Conservation (phyloP, 2,329 filamentous ascomycete genomes). For the Aspergillus sp. region DNA sequence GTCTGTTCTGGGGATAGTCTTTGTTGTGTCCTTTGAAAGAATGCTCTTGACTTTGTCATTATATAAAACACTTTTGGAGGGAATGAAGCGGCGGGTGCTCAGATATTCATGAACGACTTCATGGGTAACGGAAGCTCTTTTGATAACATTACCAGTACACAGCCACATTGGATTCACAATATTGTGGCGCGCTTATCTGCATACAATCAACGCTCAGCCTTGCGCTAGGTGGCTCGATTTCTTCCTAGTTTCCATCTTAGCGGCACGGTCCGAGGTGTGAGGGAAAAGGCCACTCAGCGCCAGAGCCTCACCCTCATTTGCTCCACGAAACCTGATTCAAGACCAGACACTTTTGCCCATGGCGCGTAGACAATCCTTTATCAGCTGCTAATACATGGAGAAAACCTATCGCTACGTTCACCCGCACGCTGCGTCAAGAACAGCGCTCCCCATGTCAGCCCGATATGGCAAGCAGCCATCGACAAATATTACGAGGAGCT, state of each 20-base stretch:
- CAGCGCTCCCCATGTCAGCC: not conserved
- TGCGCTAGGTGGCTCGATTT: not conserved
- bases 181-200: not conserved
- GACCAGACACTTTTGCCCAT: too few species aligned
- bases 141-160: not conserved
- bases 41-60: too few species aligned
- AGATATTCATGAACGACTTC: too few species aligned
- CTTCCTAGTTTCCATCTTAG: not conserved
- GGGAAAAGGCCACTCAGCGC: not conserved
- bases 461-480: slow-evolving; percentile 3
- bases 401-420: too few species aligned
- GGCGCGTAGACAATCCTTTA: too few species aligned
- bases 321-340: not conserved
- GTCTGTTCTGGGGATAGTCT: too few species aligned
- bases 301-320: not conserved
- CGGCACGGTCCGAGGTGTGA: not conserved
- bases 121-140: not conserved
- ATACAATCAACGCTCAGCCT: not conserved
- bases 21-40: too few species aligned
- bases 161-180: not conserved
- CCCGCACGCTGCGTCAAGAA: not conserved
- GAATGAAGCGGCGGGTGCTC: too few species aligned
- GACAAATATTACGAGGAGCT: slow-evolving; percentile 1
- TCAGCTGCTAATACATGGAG: too few species aligned
- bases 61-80: too few species aligned